These are phyloP conservation scores for Aeschynomene evenia DNA, from an alignment of 306 rosid genomes.

Conservation along the genomic window DNA sequence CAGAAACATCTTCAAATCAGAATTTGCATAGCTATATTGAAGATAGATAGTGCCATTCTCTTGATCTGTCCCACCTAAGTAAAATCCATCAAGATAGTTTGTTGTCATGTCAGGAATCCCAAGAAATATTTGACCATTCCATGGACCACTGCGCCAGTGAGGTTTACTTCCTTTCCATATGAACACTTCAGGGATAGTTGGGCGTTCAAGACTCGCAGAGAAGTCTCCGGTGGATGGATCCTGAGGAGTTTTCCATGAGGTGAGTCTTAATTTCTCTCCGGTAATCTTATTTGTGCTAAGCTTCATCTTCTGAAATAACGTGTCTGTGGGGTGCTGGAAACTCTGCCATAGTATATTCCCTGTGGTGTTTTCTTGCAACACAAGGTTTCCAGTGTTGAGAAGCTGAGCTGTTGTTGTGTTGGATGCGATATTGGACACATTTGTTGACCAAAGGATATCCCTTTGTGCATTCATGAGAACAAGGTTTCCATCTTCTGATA, in stretches of 20 bases:
- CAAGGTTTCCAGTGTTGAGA: slow-evolving; percentile 38
- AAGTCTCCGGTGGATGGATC: slow-evolving; percentile 40
- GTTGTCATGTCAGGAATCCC: slow-evolving; percentile 31
- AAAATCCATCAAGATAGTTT: slow-evolving; percentile 20
- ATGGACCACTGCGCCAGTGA: slow-evolving; percentile 43
- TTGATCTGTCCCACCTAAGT: not conserved
- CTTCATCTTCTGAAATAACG: slow-evolving; percentile 21
- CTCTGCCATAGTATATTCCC: slow-evolving; percentile 37
- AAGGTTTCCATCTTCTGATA: slow-evolving; percentile 36
- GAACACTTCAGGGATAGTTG: slow-evolving; percentile 27
- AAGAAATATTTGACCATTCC: slow-evolving; percentile 35
- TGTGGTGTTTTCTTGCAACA: slow-evolving; percentile 20
- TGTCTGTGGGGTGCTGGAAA: slow-evolving; percentile 34
- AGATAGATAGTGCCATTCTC: slow-evolving; percentile 25
- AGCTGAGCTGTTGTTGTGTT: slow-evolving; percentile 14
- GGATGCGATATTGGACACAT: not conserved
- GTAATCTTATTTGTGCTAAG: slow-evolving; percentile 1
- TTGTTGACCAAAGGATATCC: slow-evolving; percentile 33
- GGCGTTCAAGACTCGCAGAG: not conserved
- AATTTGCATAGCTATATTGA: not conserved
- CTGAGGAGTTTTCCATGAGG: slow-evolving; percentile 34
- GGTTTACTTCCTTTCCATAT: slow-evolving; percentile 35
- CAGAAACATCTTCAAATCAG: not conserved
- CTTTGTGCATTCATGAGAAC: slow-evolving; percentile 36
- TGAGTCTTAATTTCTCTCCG: not conserved